These are phyloP conservation scores for Botrytis medusae DNA, from an alignment of 2,329 filamentous ascomycete species.

Conservation along the genomic window DNA sequence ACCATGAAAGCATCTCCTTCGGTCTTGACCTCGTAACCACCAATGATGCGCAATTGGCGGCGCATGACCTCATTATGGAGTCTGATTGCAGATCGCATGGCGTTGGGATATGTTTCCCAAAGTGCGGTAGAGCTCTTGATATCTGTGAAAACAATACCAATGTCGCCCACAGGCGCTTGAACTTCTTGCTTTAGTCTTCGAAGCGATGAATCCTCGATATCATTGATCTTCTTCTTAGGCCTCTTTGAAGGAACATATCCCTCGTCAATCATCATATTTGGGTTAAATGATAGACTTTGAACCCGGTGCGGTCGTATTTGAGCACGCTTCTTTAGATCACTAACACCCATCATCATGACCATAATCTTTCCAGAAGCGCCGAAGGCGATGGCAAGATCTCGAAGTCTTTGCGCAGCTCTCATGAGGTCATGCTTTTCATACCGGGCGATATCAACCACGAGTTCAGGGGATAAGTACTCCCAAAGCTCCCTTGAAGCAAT, in stretches of 20 bases:
- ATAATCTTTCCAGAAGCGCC: conserved; percentile 94
- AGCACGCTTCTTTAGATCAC: conserved; percentile 84
- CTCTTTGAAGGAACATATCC: conserved; percentile 65
- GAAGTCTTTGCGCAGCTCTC: conserved; percentile 89
- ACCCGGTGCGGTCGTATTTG: conserved; percentile 69
- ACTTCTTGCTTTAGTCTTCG: conserved; percentile 87
- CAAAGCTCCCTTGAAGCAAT: conserved; percentile 90
- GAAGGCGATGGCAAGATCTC: conserved; percentile 93
- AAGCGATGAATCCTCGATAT: conserved; percentile 78
- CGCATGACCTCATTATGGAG: conserved; percentile 98
- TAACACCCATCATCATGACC: conserved; percentile 97
- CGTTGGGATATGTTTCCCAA: conserved; percentile 92
- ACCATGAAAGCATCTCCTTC: conserved; percentile 99
- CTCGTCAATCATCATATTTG: conserved; percentile 71
- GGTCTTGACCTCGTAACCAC: conserved; percentile 98
- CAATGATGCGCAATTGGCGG: conserved; percentile 85
- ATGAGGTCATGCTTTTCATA: conserved; percentile 87
- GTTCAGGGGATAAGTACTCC: conserved; percentile 87
- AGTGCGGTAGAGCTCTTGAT: conserved; percentile 97
- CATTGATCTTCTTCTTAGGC: conserved; percentile 61
- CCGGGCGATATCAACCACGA: conserved; percentile 88
- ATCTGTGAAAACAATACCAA: conserved; percentile 95
- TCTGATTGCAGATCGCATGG: conserved; percentile 96
- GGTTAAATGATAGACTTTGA: conserved; percentile 77
- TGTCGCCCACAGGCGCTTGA: conserved; percentile 83